Base-by-base conservation (phyloP, 257 asterid species). In the Gynochthodes officinalis region DNA sequence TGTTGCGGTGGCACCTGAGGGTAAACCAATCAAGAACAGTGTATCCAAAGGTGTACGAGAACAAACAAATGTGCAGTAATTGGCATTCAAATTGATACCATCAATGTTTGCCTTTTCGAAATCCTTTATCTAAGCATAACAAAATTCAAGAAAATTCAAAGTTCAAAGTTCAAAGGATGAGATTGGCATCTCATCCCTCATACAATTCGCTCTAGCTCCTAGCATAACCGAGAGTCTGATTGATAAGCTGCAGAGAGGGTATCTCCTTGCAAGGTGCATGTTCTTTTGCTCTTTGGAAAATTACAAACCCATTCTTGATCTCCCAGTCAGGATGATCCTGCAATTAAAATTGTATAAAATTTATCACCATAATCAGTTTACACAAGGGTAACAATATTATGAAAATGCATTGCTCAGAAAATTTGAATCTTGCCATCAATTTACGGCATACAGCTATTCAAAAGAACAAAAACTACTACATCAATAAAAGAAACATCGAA, bases 281-380 rank as follows among this genome's bases (percentile, higher is more conserved):
- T 70, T 90, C 98, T 77, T 90, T 90, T 0, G 94, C 93, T 74
- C 78, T 79, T 72, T 89, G 96, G 86, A 93, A 90, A 44, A 80
- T 77, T 67, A 93, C 88, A 46, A 69, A 70, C 10, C 89, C 96
- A 4, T 80, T 76, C 71, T 86, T 82, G 32, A 93, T 81, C 85
- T 90, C 98, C 98, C 97, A 93, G 77, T 90, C 97, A 0, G 96
- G 90, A 64, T 89, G 97, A 67, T 90, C 98, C 98, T 93, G 86
- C 85, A 87, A 39, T 37, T 14, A 15, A 57, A 18, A 12, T 25
- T 4, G 23, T 49, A 37, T 23, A 16, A 18, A 19, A 48, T 67
- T 67, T 1, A 50, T 62, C 55, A 54, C 40, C 1, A 21, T 5
- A 2, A 54, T 4, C 39, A 69, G 23, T 21, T 19, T 50, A 68